phyloP scores from a whole-genome alignment of 768 basidiomycete species.

The Leccinum boreale region DNA sequence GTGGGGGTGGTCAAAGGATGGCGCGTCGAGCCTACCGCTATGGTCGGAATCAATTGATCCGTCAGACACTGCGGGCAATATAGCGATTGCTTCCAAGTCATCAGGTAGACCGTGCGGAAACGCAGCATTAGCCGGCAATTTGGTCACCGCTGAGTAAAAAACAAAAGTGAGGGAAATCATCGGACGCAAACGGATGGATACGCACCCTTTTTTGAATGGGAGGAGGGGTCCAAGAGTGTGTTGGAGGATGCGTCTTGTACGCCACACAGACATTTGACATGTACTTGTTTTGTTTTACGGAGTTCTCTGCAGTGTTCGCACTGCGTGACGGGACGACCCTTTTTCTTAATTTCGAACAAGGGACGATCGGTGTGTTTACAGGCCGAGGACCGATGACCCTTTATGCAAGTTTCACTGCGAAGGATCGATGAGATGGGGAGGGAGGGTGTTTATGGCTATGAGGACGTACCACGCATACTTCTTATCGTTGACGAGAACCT shows the following conservation, averaged over 20 bases:
- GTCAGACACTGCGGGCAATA: conserved; percentile 40
- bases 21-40: conserved; percentile 58
- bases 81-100: conserved; percentile 54
- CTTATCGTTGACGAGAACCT: conserved; percentile 71
- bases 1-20: conserved; percentile 36
- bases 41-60: conserved; percentile 59
- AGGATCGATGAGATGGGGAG: conserved; percentile 6
- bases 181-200: conserved; percentile 12
- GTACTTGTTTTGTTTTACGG: conserved; percentile 45
- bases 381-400: conserved; percentile 86
- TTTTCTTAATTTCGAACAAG: conserved; percentile 77
- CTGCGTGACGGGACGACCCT: conserved; percentile 54
- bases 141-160: conserved; percentile 44
- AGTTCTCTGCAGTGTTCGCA: conserved; percentile 49
- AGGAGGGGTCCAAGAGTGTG: conserved; percentile 22
- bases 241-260: conserved; percentile 35
- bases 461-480: conserved; percentile 76
- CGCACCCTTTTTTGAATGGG: conserved; percentile 63
- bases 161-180: conserved; percentile 26
- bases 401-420: conserved; percentile 85
- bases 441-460: neutral
- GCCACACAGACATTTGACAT: conserved; percentile 41
- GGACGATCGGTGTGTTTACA: conserved; percentile 88
- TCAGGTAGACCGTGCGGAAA: conserved; percentile 77
- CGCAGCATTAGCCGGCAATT: conserved; percentile 67